phyloP scores from a whole-genome alignment of 2,329 filamentous ascomycete species.

The Aureobasidium sp. region DNA sequence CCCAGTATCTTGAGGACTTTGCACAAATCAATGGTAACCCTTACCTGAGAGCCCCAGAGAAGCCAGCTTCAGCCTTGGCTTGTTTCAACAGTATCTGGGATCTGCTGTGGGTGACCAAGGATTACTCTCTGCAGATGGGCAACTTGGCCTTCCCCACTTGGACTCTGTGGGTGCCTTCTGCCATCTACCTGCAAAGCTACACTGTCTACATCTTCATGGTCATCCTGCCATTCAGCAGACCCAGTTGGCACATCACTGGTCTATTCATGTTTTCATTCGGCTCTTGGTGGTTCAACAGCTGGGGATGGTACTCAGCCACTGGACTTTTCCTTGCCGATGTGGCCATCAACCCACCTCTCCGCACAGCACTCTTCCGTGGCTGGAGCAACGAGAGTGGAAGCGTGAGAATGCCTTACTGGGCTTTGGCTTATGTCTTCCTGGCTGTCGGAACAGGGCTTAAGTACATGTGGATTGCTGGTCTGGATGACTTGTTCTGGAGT shows the following conservation, averaged over 20 bases:
- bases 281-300: constrained; percentile 43
- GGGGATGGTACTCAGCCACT: constrained; percentile 41
- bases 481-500: constrained; percentile 29
- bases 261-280: constrained; percentile 36
- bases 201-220: constrained; percentile 43
- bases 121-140: constrained; percentile 33
- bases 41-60: not conserved
- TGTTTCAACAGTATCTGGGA: constrained; percentile 41
- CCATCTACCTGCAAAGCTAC: constrained; percentile 40
- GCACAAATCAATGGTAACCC: not conserved
- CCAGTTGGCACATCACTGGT: constrained; percentile 35
- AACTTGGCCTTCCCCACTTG: constrained; percentile 37
- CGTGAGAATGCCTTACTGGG: constrained; percentile 27
- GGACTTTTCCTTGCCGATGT: constrained; percentile 37
- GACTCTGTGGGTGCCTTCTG: constrained; percentile 39
- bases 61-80: not conserved
- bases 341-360: constrained; percentile 37
- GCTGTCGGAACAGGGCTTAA: constrained; percentile 35
- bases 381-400: constrained; percentile 18
- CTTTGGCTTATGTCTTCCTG: constrained; percentile 28
- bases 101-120: constrained; percentile 38
- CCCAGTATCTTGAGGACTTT: constrained; percentile 27
- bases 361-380: constrained; percentile 22
- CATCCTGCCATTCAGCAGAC: constrained; percentile 38
- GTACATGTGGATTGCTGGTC: constrained; percentile 38